phyloP scores from a whole-genome alignment of 75 land plant species.

The Cunninghamia lanceolata region DNA sequence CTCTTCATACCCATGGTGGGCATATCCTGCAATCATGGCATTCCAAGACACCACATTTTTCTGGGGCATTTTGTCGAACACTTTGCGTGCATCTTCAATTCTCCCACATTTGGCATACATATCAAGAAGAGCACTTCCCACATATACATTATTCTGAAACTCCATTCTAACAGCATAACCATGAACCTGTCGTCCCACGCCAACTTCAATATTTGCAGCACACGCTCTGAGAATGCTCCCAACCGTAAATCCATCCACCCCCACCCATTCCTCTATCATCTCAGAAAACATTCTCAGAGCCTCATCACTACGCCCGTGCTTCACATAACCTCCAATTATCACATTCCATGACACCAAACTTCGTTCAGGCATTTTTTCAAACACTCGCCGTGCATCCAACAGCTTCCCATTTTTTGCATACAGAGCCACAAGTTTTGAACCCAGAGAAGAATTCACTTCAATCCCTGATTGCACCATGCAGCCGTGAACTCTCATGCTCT shows the following conservation, averaged over 20 bases:
- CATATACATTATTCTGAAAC: conserved; percentile 23
- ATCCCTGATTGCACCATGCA: conserved; percentile 6
- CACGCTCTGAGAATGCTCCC: conserved; percentile 27
- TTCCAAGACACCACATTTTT: conserved; percentile 45
- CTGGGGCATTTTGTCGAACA: conserved; percentile 35
- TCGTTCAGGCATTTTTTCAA: conserved; percentile 28
- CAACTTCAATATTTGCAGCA: conserved; percentile 14
- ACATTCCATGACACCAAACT: conserved; percentile 42
- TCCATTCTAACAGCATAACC: not conserved
- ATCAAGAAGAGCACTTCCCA: conserved; percentile 40
- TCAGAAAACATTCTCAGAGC: conserved; percentile 27
- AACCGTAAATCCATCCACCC: conserved; percentile 28
- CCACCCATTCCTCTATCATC: conserved; percentile 32
- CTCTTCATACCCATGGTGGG: conserved; percentile 30
- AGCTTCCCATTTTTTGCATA: conserved; percentile 15
- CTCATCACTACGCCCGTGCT: conserved; percentile 21
- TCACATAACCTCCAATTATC: conserved; percentile 41
- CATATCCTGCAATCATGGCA: conserved; percentile 39
- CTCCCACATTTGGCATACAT: conserved; percentile 47
- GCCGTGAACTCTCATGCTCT: not conserved
- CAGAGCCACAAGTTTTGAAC: not conserved
- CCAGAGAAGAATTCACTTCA: conserved; percentile 1
- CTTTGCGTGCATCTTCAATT: conserved; percentile 21
- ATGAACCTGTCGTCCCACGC: conserved; percentile 25
- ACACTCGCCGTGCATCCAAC: conserved; percentile 22